Evolutionary conservation across 2,329 filamentous ascomycete genomes (phyloP), one percentile per base, ranked within the genome.

Genomic region (Plenodomus lindquistii): DNA sequence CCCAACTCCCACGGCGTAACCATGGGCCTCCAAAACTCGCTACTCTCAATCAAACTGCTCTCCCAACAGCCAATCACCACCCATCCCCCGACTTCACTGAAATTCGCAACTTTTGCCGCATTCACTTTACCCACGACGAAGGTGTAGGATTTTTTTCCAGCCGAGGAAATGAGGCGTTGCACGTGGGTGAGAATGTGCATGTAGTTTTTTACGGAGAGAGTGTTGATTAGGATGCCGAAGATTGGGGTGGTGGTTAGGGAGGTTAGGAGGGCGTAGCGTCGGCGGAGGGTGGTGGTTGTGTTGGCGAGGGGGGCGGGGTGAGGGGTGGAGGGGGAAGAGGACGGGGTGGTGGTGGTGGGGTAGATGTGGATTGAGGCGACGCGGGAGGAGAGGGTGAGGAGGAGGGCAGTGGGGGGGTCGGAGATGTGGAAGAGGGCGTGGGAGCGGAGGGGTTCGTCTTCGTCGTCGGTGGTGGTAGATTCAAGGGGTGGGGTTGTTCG

Each of bases 41-140:
- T 88, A 55, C 91, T 91, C 62, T 97, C 93, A 4, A 99, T 84
- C 42, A 97, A 76, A 50, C 89, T 91, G 70, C 92, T 96, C 75
- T 99, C 94, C 94, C 94, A 99, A 73, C 94, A 99, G 2, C 94
- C 93, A 9, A 99, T 89, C 0, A 97, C 91, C 0, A 97, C 91
- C 94, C 94, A 99, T 15, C 91, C 93, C 37, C 91, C 93, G 4
- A 99, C 84, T 72, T 99, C 94, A 48, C 88, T 85, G 74, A 99
- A 99, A 73, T 99, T 99, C 40, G 94, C 94, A 18, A 99, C 81
- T 72, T 99, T 99, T 31, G 92, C 93, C 0, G 92, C 87, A 66
- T 97, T 99, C 20, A 99, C 80, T 71, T 97, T 97, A 50, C 94
- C 94, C 0, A 99, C 94, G 2, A 99, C 94, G 40, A 99, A 90